Evolutionary conservation across 2,329 filamentous ascomycete genomes (phyloP).

Genomic region (Fusarium falciforme): DNA sequence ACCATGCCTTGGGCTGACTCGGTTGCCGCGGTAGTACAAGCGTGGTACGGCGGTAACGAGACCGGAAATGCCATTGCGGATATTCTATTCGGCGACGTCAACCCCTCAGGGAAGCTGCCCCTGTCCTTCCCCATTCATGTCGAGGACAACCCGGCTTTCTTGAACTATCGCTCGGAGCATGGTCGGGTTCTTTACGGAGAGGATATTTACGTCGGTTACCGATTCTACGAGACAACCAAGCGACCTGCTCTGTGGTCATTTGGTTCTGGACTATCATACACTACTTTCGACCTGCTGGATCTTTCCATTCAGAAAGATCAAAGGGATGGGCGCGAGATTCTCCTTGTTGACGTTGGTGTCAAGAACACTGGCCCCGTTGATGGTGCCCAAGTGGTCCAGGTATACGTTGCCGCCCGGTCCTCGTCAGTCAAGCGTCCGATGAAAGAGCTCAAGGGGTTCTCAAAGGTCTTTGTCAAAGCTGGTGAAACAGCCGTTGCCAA

Average conservation of each 20-base stretch:
- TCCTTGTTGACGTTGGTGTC: slow-evolving; percentile 62
- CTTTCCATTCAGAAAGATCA: slow-evolving; percentile 44
- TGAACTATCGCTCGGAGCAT: slow-evolving; percentile 79
- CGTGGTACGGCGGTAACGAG: slow-evolving; percentile 91
- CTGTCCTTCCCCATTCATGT: slow-evolving; percentile 76
- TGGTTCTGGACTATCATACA: slow-evolving; percentile 76
- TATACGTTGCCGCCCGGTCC: slow-evolving; percentile 65
- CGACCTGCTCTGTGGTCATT: slow-evolving; percentile 82
- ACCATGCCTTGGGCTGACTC: slow-evolving; percentile 75
- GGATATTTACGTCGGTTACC: slow-evolving; percentile 84
- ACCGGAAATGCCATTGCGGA: slow-evolving; percentile 85
- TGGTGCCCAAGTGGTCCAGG: slow-evolving; percentile 67
- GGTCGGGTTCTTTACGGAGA: slow-evolving; percentile 81
- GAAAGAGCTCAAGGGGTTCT: slow-evolving; percentile 74
- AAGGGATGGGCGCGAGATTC: slow-evolving; percentile 10
- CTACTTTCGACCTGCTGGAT: slow-evolving; percentile 68
- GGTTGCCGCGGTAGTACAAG: slow-evolving; percentile 73
- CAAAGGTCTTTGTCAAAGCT: slow-evolving; percentile 70
- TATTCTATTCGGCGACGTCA: slow-evolving; percentile 79
- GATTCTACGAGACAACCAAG: slow-evolving; percentile 79
- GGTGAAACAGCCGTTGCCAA: slow-evolving; percentile 68
- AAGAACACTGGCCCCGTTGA: slow-evolving; percentile 68
- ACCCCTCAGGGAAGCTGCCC: slow-evolving; percentile 80
- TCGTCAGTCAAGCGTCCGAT: slow-evolving; percentile 65
- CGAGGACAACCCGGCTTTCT: slow-evolving; percentile 79